Conservation (phyloP, 257 asterid genomes). For the Solanum etuberosum region DNA sequence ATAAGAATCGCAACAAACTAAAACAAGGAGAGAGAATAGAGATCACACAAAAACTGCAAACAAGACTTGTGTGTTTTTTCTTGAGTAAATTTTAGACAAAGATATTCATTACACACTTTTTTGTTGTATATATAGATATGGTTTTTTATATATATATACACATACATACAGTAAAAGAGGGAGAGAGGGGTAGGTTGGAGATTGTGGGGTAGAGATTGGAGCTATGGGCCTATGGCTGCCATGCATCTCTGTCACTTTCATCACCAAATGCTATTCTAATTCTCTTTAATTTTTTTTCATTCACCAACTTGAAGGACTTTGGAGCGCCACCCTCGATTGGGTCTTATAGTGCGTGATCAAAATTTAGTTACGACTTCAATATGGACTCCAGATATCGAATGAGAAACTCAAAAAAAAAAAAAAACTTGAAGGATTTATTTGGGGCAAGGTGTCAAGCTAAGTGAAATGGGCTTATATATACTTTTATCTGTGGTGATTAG, state of each 20-base stretch:
- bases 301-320: background rate
- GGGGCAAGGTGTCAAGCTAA: too few relatives aligned
- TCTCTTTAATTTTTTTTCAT: background rate
- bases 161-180: background rate
- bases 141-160: background rate
- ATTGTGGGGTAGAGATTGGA: background rate
- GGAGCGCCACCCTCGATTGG: too few relatives aligned
- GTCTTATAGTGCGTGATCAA: too few relatives aligned
- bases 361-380: too few relatives aligned
- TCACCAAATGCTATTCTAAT: background rate
- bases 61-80: background rate
- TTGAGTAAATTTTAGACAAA: background rate
- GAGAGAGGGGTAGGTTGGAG: background rate
- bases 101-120: background rate
- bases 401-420: too few relatives aligned
- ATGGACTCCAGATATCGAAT: too few relatives aligned
- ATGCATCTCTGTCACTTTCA: background rate
- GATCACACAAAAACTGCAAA: conserved; percentile 14
- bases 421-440: too few relatives aligned
- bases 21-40: background rate
- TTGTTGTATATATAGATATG: background rate
- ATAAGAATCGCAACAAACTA: background rate
- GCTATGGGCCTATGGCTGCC: background rate
- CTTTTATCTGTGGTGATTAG: too few relatives aligned
- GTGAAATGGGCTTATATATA: too few relatives aligned